phyloP scores from a whole-genome alignment of 2,329 filamentous ascomycete species.

The Xylariaceae sp. region DNA sequence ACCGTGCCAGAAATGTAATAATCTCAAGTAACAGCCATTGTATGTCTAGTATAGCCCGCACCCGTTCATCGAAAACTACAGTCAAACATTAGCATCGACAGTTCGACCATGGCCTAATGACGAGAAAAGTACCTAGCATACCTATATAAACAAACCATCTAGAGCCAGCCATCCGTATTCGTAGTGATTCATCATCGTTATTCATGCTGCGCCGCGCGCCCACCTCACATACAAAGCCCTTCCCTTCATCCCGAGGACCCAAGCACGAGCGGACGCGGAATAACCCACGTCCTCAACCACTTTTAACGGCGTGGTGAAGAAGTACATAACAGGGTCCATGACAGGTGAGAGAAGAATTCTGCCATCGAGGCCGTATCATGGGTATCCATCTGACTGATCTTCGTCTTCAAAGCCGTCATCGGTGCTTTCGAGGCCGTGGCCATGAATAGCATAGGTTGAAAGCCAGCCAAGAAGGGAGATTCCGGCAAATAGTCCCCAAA shows the following conservation, averaged over 20 bases:
- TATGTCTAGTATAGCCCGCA: background rate
- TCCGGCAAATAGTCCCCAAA: slow-evolving; percentile 84
- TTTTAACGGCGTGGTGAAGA: background rate
- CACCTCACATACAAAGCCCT: background rate
- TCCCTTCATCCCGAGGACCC: background rate
- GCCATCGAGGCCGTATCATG: background rate
- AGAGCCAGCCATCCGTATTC: background rate
- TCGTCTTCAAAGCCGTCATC: slow-evolving; percentile 42
- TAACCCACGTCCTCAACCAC: background rate
- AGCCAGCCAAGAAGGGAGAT: slow-evolving; percentile 77
- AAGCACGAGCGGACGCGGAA: background rate
- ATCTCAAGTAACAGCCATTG: no score
- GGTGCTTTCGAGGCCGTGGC: slow-evolving; percentile 56
- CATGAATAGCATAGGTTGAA: slow-evolving; percentile 72
- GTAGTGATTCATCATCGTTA: background rate
- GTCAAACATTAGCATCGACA: background rate
- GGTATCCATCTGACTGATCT: slow-evolving; percentile 5
- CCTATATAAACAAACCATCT: background rate
- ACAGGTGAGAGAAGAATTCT: background rate
- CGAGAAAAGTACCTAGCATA: background rate
- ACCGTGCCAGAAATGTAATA: no score
- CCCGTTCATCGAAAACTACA: background rate
- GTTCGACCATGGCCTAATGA: background rate
- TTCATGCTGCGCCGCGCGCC: background rate
- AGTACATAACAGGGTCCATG: background rate